Conservation (phyloP, 2,329 filamentous ascomycete genomes). For the Talaromyces verruculosus region DNA sequence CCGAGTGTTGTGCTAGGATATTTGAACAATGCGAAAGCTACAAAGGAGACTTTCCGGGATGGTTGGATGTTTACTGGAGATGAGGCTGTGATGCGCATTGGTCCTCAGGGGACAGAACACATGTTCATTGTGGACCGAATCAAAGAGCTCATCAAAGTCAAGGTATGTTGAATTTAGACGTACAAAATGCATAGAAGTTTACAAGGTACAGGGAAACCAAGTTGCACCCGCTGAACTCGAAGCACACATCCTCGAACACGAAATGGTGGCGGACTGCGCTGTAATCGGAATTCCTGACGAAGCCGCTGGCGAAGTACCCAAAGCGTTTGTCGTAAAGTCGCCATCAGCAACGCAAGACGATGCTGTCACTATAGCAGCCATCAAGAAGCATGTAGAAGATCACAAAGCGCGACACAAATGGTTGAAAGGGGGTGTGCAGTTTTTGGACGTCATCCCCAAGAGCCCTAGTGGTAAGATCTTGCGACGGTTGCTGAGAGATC, state of each 20-base stretch:
- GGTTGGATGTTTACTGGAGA: conserved; percentile 86
- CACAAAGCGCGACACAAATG: conserved; percentile 64
- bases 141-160: conserved; percentile 76
- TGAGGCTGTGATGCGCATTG: conserved; percentile 68
- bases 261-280: conserved; percentile 72
- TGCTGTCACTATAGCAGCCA: conserved; percentile 50
- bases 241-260: conserved; percentile 72
- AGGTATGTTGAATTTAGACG: conserved; percentile 47
- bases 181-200: background rate
- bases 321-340: conserved; percentile 63
- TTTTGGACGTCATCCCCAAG: conserved; percentile 60
- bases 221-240: conserved; percentile 82
- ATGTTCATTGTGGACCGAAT: conserved; percentile 81
- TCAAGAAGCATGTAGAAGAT: conserved; percentile 59
- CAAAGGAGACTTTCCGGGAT: conserved; percentile 74
- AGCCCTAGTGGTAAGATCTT: conserved; percentile 64
- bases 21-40: conserved; percentile 81
- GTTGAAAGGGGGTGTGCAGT: conserved; percentile 61
- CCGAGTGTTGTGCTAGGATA: conserved; percentile 81
- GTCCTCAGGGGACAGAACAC: conserved; percentile 71
- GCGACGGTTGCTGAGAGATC: conserved; percentile 66
- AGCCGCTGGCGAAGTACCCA: conserved; percentile 61
- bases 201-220: conserved; percentile 64
- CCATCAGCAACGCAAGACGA: conserved; percentile 55
- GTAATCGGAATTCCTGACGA: conserved; percentile 73